Evolutionary conservation across 495 filamentous ascomycete species (phyloP).

Genomic region (Aspergillus biplanus): DNA sequence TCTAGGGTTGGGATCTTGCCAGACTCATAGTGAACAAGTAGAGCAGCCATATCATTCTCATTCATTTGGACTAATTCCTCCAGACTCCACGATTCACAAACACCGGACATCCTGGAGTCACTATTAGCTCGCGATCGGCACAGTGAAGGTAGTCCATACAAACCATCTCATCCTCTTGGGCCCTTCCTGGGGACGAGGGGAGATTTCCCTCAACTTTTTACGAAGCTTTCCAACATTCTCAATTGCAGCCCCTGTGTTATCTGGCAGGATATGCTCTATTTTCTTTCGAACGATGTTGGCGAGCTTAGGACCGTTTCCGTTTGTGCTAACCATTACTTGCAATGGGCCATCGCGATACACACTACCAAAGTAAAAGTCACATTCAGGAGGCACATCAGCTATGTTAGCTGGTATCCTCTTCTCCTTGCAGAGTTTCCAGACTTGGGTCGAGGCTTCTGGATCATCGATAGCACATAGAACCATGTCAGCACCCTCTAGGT

Average conservation of each 20-base stretch:
- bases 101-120: conserved; percentile 73
- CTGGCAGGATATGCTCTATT: conserved; percentile 76
- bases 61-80: conserved; percentile 85
- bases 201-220: conserved; percentile 76
- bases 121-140: conserved; percentile 5
- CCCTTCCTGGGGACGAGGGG: conserved; percentile 71
- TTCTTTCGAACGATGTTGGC: conserved; percentile 83
- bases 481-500: conserved; percentile 81
- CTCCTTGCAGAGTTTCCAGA: conserved; percentile 92
- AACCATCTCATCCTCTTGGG: conserved; percentile 92
- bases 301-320: conserved; percentile 92
- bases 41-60: conserved; percentile 79
- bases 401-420: conserved; percentile 88
- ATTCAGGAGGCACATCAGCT: conserved; percentile 94
- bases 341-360: conserved; percentile 92
- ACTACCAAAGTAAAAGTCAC: conserved; percentile 98
- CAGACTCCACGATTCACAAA: conserved; percentile 85
- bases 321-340: conserved; percentile 98
- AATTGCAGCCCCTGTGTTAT: conserved; percentile 80
- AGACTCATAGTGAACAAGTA: conserved; percentile 70
- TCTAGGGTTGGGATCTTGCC: conserved; percentile 45
- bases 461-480: conserved; percentile 93
- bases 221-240: conserved; percentile 79
- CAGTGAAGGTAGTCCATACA: conserved; percentile 23
- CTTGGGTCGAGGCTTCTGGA: conserved; percentile 77